Evolutionary conservation across 2,329 filamentous ascomycete genomes (phyloP).

Genomic region (Coleophoma eucalyptorum): DNA sequence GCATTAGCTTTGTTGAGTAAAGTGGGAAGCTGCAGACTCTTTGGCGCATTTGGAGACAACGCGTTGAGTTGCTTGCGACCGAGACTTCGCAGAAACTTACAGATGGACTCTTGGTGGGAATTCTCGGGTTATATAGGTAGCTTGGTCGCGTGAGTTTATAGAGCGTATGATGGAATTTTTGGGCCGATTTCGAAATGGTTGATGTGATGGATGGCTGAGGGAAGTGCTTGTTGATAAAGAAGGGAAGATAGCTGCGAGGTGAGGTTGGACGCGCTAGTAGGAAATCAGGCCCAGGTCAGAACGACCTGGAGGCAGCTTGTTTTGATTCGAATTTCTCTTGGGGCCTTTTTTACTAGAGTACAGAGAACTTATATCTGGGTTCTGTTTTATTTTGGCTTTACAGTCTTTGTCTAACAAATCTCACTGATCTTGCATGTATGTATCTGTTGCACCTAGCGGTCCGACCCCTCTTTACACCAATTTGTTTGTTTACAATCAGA

Average conservation of each 20-base stretch:
- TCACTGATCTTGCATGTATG: too few relatives aligned
- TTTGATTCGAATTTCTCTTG: too few relatives aligned
- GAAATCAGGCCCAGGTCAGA: too few relatives aligned
- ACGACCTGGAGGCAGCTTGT: too few relatives aligned
- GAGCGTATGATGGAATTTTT: slow-evolving; percentile 6
- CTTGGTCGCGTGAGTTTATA: slow-evolving; percentile 10
- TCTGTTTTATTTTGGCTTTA: too few relatives aligned
- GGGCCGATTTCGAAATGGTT: slow-evolving; percentile 11
- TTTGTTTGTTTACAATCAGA: not conserved
- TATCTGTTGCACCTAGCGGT: not conserved
- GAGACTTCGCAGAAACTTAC: slow-evolving; percentile 19
- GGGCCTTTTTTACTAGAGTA: too few relatives aligned
- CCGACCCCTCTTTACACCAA: not conserved
- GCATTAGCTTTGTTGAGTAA: slow-evolving; percentile 17
- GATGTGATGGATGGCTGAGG: slow-evolving; percentile 6
- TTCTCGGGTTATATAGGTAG: not conserved
- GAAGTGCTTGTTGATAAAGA: slow-evolving; percentile 9
- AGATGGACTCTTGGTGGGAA: slow-evolving; percentile 3
- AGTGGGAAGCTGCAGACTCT: slow-evolving; percentile 14
- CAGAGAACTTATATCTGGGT: too few relatives aligned
- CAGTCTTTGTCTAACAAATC: too few relatives aligned
- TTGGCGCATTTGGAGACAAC: slow-evolving; percentile 19
- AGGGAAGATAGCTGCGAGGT: slow-evolving; percentile 7
- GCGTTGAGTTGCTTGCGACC: slow-evolving; percentile 18
- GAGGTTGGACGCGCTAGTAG: too few relatives aligned